Conservation (phyloP, 805 yeast genomes). For the Brettanomyces bruxellensis region DNA sequence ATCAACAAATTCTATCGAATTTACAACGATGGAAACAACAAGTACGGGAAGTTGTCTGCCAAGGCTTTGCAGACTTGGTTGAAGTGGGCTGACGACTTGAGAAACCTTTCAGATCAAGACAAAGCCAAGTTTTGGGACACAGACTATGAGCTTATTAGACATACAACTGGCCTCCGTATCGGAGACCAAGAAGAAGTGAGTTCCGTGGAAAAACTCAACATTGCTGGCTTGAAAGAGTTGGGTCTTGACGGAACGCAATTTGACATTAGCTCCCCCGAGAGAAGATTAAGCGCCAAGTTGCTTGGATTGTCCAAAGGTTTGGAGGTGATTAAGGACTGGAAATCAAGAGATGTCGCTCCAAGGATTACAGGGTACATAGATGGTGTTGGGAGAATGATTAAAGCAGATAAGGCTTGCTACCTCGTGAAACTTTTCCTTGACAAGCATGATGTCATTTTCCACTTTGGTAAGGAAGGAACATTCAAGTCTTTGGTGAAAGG, state of each 20-base stretch:
- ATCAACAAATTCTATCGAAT: constrained; percentile 15
- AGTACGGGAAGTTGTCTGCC: constrained; percentile 12
- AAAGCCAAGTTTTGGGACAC: constrained; percentile 11
- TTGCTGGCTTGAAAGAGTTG: constrained; percentile 9
- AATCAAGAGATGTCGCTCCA: constrained; percentile 4
- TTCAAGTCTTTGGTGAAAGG: constrained; percentile 5
- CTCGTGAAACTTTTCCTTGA: constrained; percentile 10
- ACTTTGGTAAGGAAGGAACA: constrained; percentile 11
- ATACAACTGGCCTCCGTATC: constrained; percentile 9
- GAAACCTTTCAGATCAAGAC: constrained; percentile 8
- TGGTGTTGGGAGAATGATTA: constrained; percentile 12
- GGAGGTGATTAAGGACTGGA: constrained; percentile 9
- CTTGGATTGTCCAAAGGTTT: constrained; percentile 8
- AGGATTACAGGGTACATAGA: constrained; percentile 10
- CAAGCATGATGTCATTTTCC: constrained; percentile 13
- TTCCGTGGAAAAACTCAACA: constrained; percentile 7
- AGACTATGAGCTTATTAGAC: constrained; percentile 7
- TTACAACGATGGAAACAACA: constrained; percentile 11
- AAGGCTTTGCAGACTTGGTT: constrained; percentile 9
- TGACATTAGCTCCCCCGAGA: constrained; percentile 7
- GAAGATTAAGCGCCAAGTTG: constrained; percentile 7
- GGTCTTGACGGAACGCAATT: constrained; percentile 14
- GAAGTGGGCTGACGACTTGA: constrained; percentile 12
- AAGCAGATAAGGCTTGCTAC: constrained; percentile 12
- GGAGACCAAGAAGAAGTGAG: constrained; percentile 5